Evolutionary conservation across 768 basidiomycete species (phyloP).

Genomic region (Chiua virens): DNA sequence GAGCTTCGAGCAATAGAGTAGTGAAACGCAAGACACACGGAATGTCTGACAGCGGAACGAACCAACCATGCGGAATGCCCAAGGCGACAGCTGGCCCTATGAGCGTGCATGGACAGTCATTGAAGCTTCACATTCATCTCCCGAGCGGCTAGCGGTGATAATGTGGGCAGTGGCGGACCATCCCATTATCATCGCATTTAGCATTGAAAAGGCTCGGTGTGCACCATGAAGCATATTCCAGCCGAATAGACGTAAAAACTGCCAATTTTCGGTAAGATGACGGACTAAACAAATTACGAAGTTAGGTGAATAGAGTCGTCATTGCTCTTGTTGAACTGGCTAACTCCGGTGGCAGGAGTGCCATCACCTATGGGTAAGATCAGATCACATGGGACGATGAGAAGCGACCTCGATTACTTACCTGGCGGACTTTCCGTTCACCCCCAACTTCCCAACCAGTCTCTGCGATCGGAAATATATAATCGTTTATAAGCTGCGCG

Average conservation of each 20-base stretch:
- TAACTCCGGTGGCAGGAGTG: conserved; percentile 26
- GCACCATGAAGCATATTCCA: neutral
- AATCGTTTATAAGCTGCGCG: conserved; percentile 54
- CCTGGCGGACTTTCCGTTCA: conserved; percentile 60
- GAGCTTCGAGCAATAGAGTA: neutral
- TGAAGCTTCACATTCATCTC: conserved; percentile 52
- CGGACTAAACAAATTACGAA: conserved; percentile 16
- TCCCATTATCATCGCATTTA: conserved; percentile 38
- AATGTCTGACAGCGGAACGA: conserved; percentile 71
- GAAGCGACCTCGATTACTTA: conserved; percentile 31
- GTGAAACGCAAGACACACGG: conserved; percentile 8
- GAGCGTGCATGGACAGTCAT: conserved; percentile 46
- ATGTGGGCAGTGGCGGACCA: conserved; percentile 33
- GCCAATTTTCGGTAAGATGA: neutral
- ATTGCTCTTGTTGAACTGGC: conserved; percentile 18
- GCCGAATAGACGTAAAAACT: conserved; percentile 5
- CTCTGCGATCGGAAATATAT: conserved; percentile 65
- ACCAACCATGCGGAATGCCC: conserved; percentile 37
- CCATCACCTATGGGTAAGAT: conserved; percentile 19
- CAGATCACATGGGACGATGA: conserved; percentile 4
- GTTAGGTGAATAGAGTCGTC: conserved; percentile 7
- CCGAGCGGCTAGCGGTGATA: conserved; percentile 40
- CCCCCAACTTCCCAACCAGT: conserved; percentile 90
- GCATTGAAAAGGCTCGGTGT: conserved; percentile 23
- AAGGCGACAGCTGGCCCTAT: neutral